Percentiles rank a stretch among this genome's conserved stretches.
Conservation (phyloP, 805 yeast genomes). For the Starmerella vitae region DNA sequence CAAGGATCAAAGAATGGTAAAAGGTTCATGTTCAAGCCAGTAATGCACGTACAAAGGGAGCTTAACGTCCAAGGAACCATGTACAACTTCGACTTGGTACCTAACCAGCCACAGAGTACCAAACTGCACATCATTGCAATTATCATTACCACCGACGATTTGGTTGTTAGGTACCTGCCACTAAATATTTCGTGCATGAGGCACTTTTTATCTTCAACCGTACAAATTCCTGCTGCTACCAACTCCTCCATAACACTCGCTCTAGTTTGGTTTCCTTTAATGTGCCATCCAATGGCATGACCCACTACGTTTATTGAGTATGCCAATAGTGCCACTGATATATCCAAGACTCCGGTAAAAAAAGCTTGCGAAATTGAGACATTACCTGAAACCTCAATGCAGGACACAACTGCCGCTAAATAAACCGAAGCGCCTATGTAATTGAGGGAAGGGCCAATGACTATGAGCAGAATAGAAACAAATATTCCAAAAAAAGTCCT, state of each 20-base stretch:
- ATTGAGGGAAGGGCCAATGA: slow-evolving; percentile 4
- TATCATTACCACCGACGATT: slow-evolving; percentile 15
- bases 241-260: slow-evolving; percentile 7
- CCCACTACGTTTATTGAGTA: slow-evolving; percentile 12
- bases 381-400: slow-evolving; percentile 21
- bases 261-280: slow-evolving; percentile 18
- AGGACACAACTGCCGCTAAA: slow-evolving; percentile 13
- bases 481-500: slow-evolving; percentile 21
- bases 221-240: slow-evolving; percentile 18
- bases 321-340: slow-evolving; percentile 8
- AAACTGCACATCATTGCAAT: slow-evolving; percentile 16
- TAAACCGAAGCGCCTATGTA: slow-evolving; percentile 21
- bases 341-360: slow-evolving; percentile 7
- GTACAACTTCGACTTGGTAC: slow-evolving; percentile 7
- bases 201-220: slow-evolving; percentile 12
- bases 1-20: slow-evolving; percentile 13
- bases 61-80: slow-evolving; percentile 16
- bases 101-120: slow-evolving; percentile 8
- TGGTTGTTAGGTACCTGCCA: slow-evolving; percentile 17
- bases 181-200: slow-evolving; percentile 7
- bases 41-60: slow-evolving; percentile 13
- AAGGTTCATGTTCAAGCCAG: slow-evolving; percentile 3
- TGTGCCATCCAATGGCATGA: slow-evolving; percentile 17
- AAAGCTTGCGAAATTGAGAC: slow-evolving; percentile 11
- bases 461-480: slow-evolving; percentile 13